Base-by-base conservation (phyloP, 352 stramenopile species). In the Pythium rhizo-oryzae region DNA sequence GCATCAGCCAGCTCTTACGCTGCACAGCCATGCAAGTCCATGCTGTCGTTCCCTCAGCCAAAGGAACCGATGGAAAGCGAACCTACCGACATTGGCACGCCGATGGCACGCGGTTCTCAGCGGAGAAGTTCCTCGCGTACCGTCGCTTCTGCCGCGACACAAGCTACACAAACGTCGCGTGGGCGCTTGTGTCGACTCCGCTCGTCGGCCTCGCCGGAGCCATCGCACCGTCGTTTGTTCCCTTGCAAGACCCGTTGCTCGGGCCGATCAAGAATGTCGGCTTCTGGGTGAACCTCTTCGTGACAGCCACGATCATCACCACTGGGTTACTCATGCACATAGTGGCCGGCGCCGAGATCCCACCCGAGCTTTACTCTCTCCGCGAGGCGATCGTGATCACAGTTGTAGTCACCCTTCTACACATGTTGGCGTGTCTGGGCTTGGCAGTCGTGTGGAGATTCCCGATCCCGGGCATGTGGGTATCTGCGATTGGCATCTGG, bases 381-480 rank as follows among this genome's bases (percentile, higher is more conserved):
- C 21, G 56, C 56, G 37, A 62, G 25, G 4, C 21, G 28, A 13
- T 41, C 4, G 8, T 33, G 5, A 21, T 58, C 21, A 18, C 6
- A 15, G 30, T 53, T 8, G 4, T 58, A 30, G 19, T 35, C 11
- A 57, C n/a, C 44, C 4, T 58, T 1, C 19, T 61, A 19, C 39
- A 61, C 54, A 4, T 16, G 35, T n/a, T 35, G 4, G 33, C 28
- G 35, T 47, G 54, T 15, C 49, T 37, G 5, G 54, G 12, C 21
- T 12, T 61, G 6, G 35, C 54, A 6, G 28, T n/a, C 0, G 4
- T 16, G 3, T 64, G 58, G 58, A 21, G 13, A 18, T 64, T 64
- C 30, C 58, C 58, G 8, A 56, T 64, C 13, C 58, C 58, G 4
- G 44, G 30, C 19, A 56, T 64, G 25, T 64, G 58, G 58, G 30